Conservation (phyloP, 345 rosid species). For the Murraya paniculata region DNA sequence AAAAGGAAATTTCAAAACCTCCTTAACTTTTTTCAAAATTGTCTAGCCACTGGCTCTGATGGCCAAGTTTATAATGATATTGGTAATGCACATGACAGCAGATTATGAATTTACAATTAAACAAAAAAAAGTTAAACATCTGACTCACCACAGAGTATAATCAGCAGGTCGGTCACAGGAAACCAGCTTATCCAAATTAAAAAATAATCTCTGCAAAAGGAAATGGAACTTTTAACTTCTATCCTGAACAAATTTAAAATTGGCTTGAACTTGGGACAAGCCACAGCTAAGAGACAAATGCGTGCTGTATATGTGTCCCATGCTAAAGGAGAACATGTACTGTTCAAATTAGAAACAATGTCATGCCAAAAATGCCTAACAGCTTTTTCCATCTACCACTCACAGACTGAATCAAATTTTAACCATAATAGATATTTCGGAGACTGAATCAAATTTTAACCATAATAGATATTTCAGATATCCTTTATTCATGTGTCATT, state of each 20-base stretch:
- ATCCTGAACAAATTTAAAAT: not conserved
- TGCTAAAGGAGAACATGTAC: not conserved
- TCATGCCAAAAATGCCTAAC: not conserved
- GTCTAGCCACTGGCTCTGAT: not conserved
- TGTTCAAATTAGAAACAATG: not conserved
- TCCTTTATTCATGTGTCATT: not conserved
- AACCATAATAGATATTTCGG: not conserved
- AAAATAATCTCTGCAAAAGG: constrained; percentile 61
- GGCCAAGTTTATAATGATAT: constrained; percentile 7
- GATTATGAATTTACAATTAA: constrained; percentile 4
- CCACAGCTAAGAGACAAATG: not conserved
- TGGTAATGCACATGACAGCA: not conserved
- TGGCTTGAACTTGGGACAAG: not conserved
- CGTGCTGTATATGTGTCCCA: not conserved
- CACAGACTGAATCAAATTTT: not conserved
- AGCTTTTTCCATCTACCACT: not conserved
- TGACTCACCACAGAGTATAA: constrained; percentile 64
- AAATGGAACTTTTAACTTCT: not conserved
- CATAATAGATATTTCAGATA: not conserved
- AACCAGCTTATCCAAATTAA: constrained; percentile 75
- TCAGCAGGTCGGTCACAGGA: constrained; percentile 75
- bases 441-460: not conserved
- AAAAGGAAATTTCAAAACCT: constrained; percentile 9
- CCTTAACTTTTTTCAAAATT: not conserved
- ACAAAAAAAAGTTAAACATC: constrained; percentile 2